Percentiles rank a stretch among this genome's conserved stretches.
Conservation (phyloP, 352 stramenopile species). For the Halophytophthora polymorphica region DNA sequence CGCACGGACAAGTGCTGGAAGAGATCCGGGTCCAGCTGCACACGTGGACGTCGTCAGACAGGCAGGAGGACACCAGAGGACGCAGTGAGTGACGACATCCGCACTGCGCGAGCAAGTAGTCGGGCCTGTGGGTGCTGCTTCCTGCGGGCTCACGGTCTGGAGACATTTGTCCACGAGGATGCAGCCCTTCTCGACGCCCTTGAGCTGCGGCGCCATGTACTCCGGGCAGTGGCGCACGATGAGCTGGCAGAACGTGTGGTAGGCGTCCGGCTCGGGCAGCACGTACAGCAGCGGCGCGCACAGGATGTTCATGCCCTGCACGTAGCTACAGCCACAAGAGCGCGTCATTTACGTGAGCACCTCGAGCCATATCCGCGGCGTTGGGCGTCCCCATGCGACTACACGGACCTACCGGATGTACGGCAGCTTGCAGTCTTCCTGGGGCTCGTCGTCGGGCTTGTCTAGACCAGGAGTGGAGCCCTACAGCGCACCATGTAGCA, state of each 20-base stretch:
- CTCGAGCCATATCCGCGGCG: too few species aligned
- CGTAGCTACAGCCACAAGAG: slow-evolving; percentile 49
- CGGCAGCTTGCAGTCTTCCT: slow-evolving; percentile 30
- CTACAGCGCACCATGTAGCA: too few species aligned
- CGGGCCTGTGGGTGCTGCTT: too few species aligned
- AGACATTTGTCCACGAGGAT: slow-evolving; percentile 81
- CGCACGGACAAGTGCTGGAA: slow-evolving; percentile 71
- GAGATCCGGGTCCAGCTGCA: slow-evolving; percentile 76
- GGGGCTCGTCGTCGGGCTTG: slow-evolving; percentile 14
- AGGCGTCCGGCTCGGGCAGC: slow-evolving; percentile 89
- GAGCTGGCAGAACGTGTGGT: slow-evolving; percentile 88
- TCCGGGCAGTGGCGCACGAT: slow-evolving; percentile 86
- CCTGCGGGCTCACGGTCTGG: slow-evolving; percentile 36
- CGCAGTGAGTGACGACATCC: too few species aligned
- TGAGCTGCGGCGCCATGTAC: slow-evolving; percentile 87
- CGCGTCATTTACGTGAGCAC: too few species aligned
- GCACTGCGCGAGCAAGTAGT: too few species aligned
- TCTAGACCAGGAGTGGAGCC: slow-evolving; percentile 26
- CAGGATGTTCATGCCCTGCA: slow-evolving; percentile 93
- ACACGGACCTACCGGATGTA: slow-evolving; percentile 55
- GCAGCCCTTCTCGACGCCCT: slow-evolving; percentile 79
- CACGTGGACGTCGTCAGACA: too few species aligned
- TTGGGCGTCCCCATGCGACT: too few species aligned
- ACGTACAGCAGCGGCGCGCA: slow-evolving; percentile 90
- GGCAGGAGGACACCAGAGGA: background rate